These are phyloP conservation scores for Solanum dulcamara DNA, from an alignment of 257 asterid genomes.

Conservation along the genomic window DNA sequence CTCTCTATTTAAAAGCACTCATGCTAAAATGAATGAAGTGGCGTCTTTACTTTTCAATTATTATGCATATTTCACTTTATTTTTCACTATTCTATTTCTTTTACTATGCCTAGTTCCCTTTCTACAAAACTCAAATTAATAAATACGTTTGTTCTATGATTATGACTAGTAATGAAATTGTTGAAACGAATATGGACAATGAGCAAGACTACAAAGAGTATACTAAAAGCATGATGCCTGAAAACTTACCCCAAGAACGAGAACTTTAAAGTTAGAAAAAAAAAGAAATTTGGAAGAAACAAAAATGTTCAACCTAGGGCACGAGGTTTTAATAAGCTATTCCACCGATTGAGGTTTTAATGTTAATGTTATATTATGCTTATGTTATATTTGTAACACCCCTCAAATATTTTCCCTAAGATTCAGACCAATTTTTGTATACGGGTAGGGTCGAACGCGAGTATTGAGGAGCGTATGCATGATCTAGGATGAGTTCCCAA, in stretches of 20 bases:
- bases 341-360: too few species aligned
- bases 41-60: not conserved
- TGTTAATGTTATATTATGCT: too few species aligned
- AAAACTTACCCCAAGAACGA: not conserved
- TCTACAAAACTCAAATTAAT: not conserved
- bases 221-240: not conserved
- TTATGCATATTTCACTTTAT: not conserved
- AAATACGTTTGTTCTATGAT: not conserved
- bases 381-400: too few species aligned
- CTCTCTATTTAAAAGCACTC: not conserved
- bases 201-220: not conserved
- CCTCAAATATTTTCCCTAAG: too few species aligned
- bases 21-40: not conserved
- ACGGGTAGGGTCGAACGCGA: too few species aligned
- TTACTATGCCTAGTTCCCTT: not conserved
- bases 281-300: not conserved
- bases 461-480: too few species aligned
- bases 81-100: not conserved
- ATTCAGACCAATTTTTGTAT: too few species aligned
- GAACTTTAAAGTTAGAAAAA: not conserved
- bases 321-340: too few species aligned
- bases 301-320: not conserved
- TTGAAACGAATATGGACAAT: not conserved
- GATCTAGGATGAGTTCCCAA: too few species aligned
- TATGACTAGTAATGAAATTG: not conserved